phyloP scores from a whole-genome alignment of 2,329 filamentous ascomycete species.

The Corinectria fuckeliana region DNA sequence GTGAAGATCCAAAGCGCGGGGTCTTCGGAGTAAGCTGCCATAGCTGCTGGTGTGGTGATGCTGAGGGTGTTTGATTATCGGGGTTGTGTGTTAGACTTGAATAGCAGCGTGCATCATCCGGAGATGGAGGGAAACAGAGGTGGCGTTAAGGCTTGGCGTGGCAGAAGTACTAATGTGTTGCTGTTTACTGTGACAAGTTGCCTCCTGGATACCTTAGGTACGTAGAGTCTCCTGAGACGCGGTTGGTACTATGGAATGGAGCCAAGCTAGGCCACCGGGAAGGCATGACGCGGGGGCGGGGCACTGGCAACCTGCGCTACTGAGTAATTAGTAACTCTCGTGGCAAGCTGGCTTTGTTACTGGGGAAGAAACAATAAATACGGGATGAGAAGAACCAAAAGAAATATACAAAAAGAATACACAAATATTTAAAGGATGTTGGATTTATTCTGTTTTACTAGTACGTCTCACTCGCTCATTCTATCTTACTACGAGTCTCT shows the following conservation, averaged over 20 bases:
- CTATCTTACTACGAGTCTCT: no score
- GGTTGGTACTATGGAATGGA: no score
- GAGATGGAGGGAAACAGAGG: neutral
- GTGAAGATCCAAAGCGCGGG: slow-evolving; percentile 92
- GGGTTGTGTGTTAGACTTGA: neutral
- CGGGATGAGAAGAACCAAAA: neutral
- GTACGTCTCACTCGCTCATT: no score
- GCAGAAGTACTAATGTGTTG: no score
- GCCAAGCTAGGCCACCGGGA: slow-evolving; percentile 21
- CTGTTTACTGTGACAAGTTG: slow-evolving; percentile 15
- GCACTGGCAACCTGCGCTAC: slow-evolving; percentile 16
- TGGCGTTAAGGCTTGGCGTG: no score
- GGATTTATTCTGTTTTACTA: no score
- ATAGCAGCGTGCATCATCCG: slow-evolving; percentile 2
- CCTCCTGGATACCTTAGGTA: slow-evolving; percentile 11
- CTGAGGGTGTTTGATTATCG: neutral
- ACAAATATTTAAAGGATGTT: neutral
- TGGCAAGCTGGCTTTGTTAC: neutral
- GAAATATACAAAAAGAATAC: neutral
- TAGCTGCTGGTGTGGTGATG: slow-evolving; percentile 25
- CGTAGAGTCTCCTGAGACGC: slow-evolving; percentile 31
- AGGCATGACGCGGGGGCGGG: slow-evolving; percentile 37
- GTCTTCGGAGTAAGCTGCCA: slow-evolving; percentile 62
- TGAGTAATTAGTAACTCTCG: no score
- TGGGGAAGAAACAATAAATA: neutral